Evolutionary conservation across 164 flowering plant genomes (phyloP), one percentile per base, ranked within the genome.

Genomic region (Sedum album): DNA sequence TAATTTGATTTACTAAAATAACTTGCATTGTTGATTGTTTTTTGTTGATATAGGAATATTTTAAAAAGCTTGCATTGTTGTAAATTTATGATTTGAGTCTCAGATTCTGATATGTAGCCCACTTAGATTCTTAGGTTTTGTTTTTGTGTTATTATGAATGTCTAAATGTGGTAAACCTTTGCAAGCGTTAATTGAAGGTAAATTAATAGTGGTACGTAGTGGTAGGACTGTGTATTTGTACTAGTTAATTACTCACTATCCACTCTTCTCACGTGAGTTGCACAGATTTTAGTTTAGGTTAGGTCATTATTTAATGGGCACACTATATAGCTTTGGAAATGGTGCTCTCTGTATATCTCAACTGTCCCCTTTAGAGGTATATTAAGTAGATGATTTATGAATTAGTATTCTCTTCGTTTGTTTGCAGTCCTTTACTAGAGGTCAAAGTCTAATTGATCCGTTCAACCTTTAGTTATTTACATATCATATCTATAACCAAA

Each of bases 181-280:
- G 18, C 4, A 11, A 44, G 5, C 15, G 2, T 15, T 44, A 25
- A 25, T 23, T 44, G 38, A 44, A 44, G 15, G 17, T 14, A 13
- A 15, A 5, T 44, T 44, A 44, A 35, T 35, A 35, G 38, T 35
- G 38, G 38, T 35, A 35, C 2, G n/a, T n/a, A 35, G n/a, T n/a
- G n/a, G n/a, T n/a, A n/a, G n/a, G n/a, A n/a, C n/a, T n/a, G n/a
- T n/a, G 7, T 7, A 55, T 3, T 7, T 7, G 5, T 35, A 35
- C 5, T 35, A 35, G 38, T 35, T n/a, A 7, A 35, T 35, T 35
- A 35, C 38, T 35, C 3, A 35, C 38, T 7, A 35, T 35, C 38
- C 38, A 3, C 38, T 7, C 38, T 3, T 7, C 38, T 41, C 71
- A 41, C 53, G 71, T 69, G 53, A 62, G 46, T 41, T 26, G 55